Evolutionary conservation across 2,329 filamentous ascomycete species (phyloP), one percentile per base, ranked within the genome.

Genomic region (Trichoderma sp.): DNA sequence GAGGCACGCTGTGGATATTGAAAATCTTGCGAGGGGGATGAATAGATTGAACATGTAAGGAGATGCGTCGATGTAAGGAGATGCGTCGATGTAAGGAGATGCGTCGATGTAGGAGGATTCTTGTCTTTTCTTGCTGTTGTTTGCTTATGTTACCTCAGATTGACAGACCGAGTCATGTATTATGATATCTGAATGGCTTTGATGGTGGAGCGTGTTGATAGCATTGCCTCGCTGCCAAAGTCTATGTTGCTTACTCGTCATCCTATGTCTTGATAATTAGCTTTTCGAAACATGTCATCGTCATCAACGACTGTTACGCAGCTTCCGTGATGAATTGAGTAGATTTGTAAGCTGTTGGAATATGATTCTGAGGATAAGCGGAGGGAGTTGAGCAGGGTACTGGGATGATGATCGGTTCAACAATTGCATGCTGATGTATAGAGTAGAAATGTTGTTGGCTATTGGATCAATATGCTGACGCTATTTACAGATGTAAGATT

Each of bases 1-100:
- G 2, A 79, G 74, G 13, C 78, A 73, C 52, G 87, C 86, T 4
- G n/a, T 12, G 4, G 37, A 68, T 4, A 72, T 73, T 45, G 70
- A 71, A n/a, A 35, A 56, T 53, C 48, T 67, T 12, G 65, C 45
- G 8, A 54, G 19, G 5, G 35, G 32, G 3, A 32, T 67, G 34
- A 29, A 22, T 37, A n/a, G n/a, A 25, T 22, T 67, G 27, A 12
- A 42, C 9, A 25, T 64, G 19, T 67, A 64, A n/a, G n/a, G 4
- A 13, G 10, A 9, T 3, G 9, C 9, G 17, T 22, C 4, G 32
- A 54, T 34, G 52, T 29, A 10, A 13, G 10, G 2, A 7, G 52
- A 10, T 27, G 3, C 9, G 17, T 22, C 4, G 32, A 54, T 34
- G 52, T 29, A 10, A 13, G 10, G 2, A 7, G 52, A 10, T 27